Conservation (phyloP, 108 stramenopile species). For the Parietichytrium sp. region DNA sequence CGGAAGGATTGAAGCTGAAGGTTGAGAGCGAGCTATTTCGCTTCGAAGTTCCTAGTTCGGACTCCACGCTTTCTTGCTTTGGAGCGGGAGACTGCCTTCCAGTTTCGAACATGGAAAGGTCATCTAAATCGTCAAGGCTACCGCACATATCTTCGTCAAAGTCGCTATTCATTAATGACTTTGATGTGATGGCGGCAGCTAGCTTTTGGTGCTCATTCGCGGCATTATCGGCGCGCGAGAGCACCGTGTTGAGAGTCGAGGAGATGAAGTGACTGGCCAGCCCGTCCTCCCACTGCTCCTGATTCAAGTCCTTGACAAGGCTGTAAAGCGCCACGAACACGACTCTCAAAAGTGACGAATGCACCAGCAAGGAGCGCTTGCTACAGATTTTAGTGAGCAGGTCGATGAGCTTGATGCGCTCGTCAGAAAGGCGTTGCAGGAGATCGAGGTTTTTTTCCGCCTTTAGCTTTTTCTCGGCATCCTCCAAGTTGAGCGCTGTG, state of each 20-base stretch:
- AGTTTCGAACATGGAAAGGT: no score
- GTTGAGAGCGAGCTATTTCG: no score
- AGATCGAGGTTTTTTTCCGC: not conserved
- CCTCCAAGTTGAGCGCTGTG: not conserved
- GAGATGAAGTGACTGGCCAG: constrained; percentile 16
- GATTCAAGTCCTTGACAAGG: not conserved
- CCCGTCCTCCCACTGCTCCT: constrained; percentile 24
- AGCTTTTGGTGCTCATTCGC: constrained; percentile 1
- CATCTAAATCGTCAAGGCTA: no score
- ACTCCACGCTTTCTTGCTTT: no score
- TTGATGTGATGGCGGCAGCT: not conserved
- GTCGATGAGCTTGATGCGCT: constrained; percentile 13
- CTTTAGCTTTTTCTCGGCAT: not conserved
- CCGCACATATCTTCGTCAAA: no score
- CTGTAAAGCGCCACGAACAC: not conserved
- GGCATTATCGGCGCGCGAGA: constrained; percentile 25
- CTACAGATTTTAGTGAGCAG: constrained; percentile 19
- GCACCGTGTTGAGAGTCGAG: not conserved
- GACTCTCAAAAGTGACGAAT: not conserved
- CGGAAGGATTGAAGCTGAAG: no score
- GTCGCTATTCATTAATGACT: constrained; percentile 18
- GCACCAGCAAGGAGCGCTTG: not conserved
- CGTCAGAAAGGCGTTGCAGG: not conserved
- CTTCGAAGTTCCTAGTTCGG: no score
- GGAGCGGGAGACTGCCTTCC: no score